These are phyloP conservation scores for Trichocladium antarcticum DNA, from an alignment of 495 filamentous ascomycete genomes.

Conservation along the genomic window DNA sequence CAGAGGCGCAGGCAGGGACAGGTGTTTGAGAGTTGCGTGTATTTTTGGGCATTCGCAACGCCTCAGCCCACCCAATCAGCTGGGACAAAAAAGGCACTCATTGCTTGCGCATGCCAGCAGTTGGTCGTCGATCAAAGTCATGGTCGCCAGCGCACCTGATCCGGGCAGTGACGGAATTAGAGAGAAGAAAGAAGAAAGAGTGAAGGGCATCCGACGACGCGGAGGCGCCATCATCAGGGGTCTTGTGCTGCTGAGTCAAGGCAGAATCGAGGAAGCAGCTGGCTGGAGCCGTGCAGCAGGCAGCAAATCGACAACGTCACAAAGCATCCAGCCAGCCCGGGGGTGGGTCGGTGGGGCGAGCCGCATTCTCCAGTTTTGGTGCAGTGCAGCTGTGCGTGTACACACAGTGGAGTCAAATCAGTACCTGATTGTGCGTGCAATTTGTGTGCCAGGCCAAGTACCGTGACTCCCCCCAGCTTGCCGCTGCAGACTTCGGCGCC, in stretches of 20 bases:
- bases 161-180: neutral
- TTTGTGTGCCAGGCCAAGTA: constrained; percentile 1
- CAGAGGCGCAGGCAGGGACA: neutral
- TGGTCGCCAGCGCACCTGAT: neutral
- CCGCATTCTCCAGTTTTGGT: constrained; percentile 8
- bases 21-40: constrained; percentile 1
- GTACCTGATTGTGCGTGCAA: constrained; percentile 3
- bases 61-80: neutral
- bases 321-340: constrained; percentile 15
- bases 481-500: constrained; percentile 10
- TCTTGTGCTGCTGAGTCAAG: neutral
- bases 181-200: neutral
- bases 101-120: neutral
- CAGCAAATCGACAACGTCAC: constrained; percentile 32
- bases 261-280: neutral
- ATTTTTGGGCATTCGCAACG: constrained; percentile 6
- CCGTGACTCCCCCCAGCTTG: neutral
- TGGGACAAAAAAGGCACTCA: neutral
- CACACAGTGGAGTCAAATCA: neutral
- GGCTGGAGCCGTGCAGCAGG: constrained; percentile 15
- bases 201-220: no score
- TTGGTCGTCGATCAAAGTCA: neutral
- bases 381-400: constrained; percentile 4
- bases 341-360: constrained; percentile 10
- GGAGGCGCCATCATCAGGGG: no score